These are phyloP conservation scores for Veloboletus limbatus DNA, from an alignment of 1,284 basidiomycete genomes.

Conservation along the genomic window DNA sequence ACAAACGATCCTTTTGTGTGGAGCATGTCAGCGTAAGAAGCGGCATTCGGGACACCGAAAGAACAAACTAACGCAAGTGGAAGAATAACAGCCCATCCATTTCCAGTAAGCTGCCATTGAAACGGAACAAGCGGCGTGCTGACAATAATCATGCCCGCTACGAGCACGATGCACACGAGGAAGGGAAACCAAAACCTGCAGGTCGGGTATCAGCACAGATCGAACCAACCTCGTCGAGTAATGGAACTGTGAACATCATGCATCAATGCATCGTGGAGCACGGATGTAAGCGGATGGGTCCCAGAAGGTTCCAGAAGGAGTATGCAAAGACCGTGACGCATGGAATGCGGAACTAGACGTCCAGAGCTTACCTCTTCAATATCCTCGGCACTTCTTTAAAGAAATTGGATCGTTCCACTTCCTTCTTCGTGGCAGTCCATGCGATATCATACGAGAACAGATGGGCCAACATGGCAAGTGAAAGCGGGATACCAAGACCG, in stretches of 20 bases:
- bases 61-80: slow-evolving; percentile 54
- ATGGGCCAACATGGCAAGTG: slow-evolving; percentile 75
- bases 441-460: slow-evolving; percentile 82
- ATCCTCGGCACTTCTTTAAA: slow-evolving; percentile 86
- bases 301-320: neutral
- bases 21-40: slow-evolving; percentile 6
- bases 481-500: slow-evolving; percentile 72
- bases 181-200: slow-evolving; percentile 36
- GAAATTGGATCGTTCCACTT: slow-evolving; percentile 81
- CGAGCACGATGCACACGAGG: slow-evolving; percentile 32
- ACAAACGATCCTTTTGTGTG: slow-evolving; percentile 47
- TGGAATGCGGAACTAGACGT: slow-evolving; percentile 40
- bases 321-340: neutral
- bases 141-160: slow-evolving; percentile 58
- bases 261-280: neutral
- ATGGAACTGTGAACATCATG: neutral
- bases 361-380: slow-evolving; percentile 63
- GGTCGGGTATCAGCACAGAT: slow-evolving; percentile 16
- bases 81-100: slow-evolving; percentile 67
- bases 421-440: slow-evolving; percentile 78
- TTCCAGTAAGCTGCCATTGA: slow-evolving; percentile 60
- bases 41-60: neutral
- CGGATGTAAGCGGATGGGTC: neutral
- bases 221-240: slow-evolving; percentile 3
- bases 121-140: slow-evolving; percentile 53